phyloP scores from a whole-genome alignment of 2,329 filamentous ascomycete species.

The Beauveria bassiana region DNA sequence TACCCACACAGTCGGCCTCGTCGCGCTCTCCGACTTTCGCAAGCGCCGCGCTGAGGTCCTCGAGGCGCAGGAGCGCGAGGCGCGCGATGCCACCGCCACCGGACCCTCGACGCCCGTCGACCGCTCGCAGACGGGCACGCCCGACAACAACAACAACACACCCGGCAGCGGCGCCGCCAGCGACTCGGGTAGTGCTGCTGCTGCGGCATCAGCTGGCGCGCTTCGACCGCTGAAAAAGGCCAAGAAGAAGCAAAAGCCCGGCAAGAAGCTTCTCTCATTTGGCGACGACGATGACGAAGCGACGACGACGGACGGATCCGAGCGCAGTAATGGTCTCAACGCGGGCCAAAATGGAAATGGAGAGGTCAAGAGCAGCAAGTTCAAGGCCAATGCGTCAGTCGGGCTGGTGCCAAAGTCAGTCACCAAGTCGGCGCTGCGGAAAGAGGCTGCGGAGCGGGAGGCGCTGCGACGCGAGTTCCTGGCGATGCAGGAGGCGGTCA shows the following conservation, averaged over 20 bases:
- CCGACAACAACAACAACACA: constrained; percentile 24
- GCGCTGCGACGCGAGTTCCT: constrained; percentile 77
- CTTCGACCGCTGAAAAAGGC: constrained; percentile 20
- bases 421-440: constrained; percentile 66
- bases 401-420: constrained; percentile 58
- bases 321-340: constrained; percentile 14
- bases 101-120: constrained; percentile 38
- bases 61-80: constrained; percentile 80
- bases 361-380: constrained; percentile 33
- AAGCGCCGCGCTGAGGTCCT: constrained; percentile 93
- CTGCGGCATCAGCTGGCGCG: constrained; percentile 13
- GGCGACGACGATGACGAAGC: constrained; percentile 59
- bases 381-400: constrained; percentile 56
- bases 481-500: constrained; percentile 74
- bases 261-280: constrained; percentile 52
- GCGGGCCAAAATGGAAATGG: constrained; percentile 2
- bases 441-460: constrained; percentile 72
- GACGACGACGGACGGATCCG: constrained; percentile 29
- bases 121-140: constrained; percentile 40
- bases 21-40: constrained; percentile 86
- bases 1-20: constrained; percentile 81
- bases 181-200: constrained; percentile 20
- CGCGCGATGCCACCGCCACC: constrained; percentile 51
- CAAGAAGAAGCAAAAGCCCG: constrained; percentile 37
- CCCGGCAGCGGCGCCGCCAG: constrained; percentile 20